Percentiles rank a stretch among this genome's conserved stretches.
Evolutionary conservation across 2,329 filamentous ascomycete genomes (phyloP).

Genomic region (Thelonectria blattea): DNA sequence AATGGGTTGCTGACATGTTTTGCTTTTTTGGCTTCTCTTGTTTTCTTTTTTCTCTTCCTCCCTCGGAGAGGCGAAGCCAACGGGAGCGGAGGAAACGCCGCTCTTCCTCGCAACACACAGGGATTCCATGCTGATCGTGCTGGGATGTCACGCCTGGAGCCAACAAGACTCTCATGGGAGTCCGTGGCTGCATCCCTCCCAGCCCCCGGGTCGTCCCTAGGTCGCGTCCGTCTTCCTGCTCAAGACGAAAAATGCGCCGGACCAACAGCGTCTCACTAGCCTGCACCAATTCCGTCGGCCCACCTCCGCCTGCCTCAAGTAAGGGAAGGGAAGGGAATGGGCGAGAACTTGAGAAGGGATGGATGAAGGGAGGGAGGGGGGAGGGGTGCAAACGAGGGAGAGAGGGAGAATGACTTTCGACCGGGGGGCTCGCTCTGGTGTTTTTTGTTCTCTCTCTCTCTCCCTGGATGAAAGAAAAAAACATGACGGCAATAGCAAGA

Average conservation of each 20-base stretch:
- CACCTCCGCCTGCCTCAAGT: conserved; percentile 23
- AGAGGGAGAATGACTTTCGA: not conserved
- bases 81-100: conserved; percentile 26
- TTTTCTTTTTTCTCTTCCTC: not conserved
- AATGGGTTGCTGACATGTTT: not conserved
- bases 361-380: not conserved
- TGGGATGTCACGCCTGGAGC: conserved; percentile 25
- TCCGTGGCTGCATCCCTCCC: conserved; percentile 31
- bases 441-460: not conserved
- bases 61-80: not conserved
- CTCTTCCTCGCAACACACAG: conserved; percentile 20
- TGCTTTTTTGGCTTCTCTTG: not conserved
- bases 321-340: conserved; percentile 3
- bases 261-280: conserved; percentile 32
- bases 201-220: conserved; percentile 35
- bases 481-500: conserved; percentile 11
- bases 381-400: not conserved
- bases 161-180: conserved; percentile 11
- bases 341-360: not conserved
- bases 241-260: conserved; percentile 21
- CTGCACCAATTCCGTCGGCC: conserved; percentile 18
- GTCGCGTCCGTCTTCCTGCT: conserved; percentile 22
- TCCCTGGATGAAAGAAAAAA: not conserved
- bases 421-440: not conserved
- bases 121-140: conserved; percentile 31